phyloP scores from a whole-genome alignment of 164 flowering plant genomes.

The Berberis vulgaris region DNA sequence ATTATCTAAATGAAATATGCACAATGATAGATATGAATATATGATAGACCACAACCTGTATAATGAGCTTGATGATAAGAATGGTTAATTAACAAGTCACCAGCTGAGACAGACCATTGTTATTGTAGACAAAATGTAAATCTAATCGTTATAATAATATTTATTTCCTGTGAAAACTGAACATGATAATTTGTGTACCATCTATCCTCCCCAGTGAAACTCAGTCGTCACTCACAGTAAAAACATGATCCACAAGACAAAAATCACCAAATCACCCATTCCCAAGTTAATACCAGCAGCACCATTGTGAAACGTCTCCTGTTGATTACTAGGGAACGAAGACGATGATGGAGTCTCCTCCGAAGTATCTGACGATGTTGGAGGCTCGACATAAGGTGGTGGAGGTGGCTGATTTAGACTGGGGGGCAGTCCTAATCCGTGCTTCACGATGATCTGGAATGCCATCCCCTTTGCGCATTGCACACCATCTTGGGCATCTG shows the following conservation, averaged over 20 bases:
- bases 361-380: conserved; percentile 13
- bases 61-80: no score
- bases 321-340: conserved; percentile 3
- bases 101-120: no score
- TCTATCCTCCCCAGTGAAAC: no score
- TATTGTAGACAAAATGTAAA: no score
- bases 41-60: no score
- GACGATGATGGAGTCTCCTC: conserved; percentile 8
- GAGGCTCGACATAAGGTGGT: conserved; percentile 40
- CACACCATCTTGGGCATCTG: conserved; percentile 54
- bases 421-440: conserved; percentile 70
- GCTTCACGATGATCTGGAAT: conserved; percentile 48
- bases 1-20: no score
- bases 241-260: not conserved
- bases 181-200: not conserved
- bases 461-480: conserved; percentile 67
- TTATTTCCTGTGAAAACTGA: not conserved
- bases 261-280: not conserved
- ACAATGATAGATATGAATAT: no score
- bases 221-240: not conserved
- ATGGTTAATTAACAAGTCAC: no score
- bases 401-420: conserved; percentile 89
- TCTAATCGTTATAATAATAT: not conserved
- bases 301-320: conserved; percentile 7
- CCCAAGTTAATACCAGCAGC: conserved; percentile 1